Conservation (phyloP, 2,329 filamentous ascomycete genomes). For the Paraconiothyrium sp. region DNA sequence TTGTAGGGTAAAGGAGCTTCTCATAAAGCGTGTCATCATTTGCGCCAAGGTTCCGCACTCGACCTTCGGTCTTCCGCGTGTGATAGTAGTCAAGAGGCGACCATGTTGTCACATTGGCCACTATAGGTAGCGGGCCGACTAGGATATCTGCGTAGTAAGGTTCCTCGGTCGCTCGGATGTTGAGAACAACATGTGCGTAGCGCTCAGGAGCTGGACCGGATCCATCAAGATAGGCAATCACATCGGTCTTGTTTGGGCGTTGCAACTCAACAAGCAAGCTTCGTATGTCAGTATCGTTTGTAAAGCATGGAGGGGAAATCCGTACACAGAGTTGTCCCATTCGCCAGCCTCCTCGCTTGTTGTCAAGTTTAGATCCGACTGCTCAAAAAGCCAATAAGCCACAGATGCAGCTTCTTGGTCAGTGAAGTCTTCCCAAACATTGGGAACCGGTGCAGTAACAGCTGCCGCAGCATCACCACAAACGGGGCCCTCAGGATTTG, state of each 20-base stretch:
- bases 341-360: neutral
- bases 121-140: conserved; percentile 60
- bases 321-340: conserved; percentile 1
- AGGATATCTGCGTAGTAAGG: conserved; percentile 56
- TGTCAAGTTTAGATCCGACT: neutral
- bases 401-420: neutral
- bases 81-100: neutral
- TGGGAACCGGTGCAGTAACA: neutral
- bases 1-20: conserved; percentile 1
- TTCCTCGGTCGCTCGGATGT: conserved; percentile 27
- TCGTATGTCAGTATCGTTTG: neutral
- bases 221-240: conserved; percentile 25
- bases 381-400: conserved; percentile 1
- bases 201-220: conserved; percentile 23
- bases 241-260: conserved; percentile 34
- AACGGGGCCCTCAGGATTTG: neutral
- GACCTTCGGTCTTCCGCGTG: neutral
- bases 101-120: neutral
- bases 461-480: neutral
- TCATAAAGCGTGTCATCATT: neutral
- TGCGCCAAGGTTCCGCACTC: neutral
- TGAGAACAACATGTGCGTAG: conserved; percentile 32
- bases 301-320: neutral
- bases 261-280: conserved; percentile 14
- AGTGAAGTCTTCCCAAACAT: conserved; percentile 2